These are phyloP conservation scores for Hortaea sp. DNA, from an alignment of 2,329 filamentous ascomycete species.

Conservation along the genomic window DNA sequence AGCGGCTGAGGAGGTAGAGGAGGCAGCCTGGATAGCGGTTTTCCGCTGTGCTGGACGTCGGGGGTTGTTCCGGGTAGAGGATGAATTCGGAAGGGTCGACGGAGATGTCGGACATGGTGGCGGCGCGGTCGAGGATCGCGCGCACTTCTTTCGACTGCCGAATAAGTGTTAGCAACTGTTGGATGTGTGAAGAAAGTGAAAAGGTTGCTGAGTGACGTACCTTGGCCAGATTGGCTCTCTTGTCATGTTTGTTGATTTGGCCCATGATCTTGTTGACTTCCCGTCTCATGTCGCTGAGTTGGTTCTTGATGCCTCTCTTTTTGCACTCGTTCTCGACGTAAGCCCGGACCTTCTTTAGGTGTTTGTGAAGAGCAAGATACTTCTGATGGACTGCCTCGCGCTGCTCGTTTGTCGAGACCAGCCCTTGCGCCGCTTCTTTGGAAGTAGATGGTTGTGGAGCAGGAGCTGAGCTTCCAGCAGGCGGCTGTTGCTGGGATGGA, in stretches of 20 bases:
- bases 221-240: conserved; percentile 49
- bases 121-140: conserved; percentile 37
- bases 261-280: conserved; percentile 63
- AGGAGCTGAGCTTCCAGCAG: background rate
- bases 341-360: conserved; percentile 52
- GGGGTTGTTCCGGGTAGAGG: conserved; percentile 25
- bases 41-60: conserved; percentile 16
- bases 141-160: conserved; percentile 41
- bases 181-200: background rate
- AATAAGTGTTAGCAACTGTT: conserved; percentile 2
- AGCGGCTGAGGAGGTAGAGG: conserved; percentile 66
- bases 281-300: conserved; percentile 60
- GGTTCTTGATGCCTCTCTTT: conserved; percentile 41
- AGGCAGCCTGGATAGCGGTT: conserved; percentile 38
- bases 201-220: conserved; percentile 26
- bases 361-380: conserved; percentile 53
- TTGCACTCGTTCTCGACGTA: conserved; percentile 46
- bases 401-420: conserved; percentile 13
- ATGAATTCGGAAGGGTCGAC: conserved; percentile 24
- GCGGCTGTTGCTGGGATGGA: background rate
- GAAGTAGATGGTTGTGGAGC: background rate
- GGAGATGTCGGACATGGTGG: conserved; percentile 11
- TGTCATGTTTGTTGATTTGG: conserved; percentile 55
- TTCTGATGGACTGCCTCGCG: conserved; percentile 35
- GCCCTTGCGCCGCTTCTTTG: background rate